Base-by-base conservation (phyloP, 2,329 filamentous ascomycete genomes). In the Cladosporium cucumerinum region DNA sequence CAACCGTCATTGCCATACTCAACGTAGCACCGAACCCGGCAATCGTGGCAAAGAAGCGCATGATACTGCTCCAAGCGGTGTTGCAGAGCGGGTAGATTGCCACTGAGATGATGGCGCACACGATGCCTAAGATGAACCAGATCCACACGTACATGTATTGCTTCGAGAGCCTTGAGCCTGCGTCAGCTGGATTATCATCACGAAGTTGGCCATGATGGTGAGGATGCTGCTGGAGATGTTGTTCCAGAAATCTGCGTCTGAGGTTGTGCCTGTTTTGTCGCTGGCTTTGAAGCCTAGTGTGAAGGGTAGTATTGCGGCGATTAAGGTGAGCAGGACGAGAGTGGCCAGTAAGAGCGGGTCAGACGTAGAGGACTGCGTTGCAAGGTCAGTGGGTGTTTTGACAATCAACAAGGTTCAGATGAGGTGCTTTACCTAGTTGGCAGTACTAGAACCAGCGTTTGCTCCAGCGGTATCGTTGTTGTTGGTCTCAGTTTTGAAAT, bases 1-100 rank as follows among this genome's bases (percentile, higher is more conserved):
- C 21, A 16, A 51, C 59, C 2, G 43, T 36, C 59, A 34, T 61
- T 6, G 59, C 48, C 12, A 61, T 32, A 30, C 59, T 61, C 39
- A 61, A 36, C 10, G 59, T 61, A 16, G 59, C 59, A 6, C 59
- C 39, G 12, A 61, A 61, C 11, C 59, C 59, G 23, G 59, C 59
- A 8, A 61, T 61, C 8, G 59, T 61, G 21, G 59, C 49, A n/a
- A 51, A 39, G 28, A 49, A 51, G 21, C 23, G 30, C 16, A 51
- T 23, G 4, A 61, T 14, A 26, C 39, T 51, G 23, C 39, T 61
- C 59, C 59, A 61, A 8, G 39, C 46, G 6, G 59, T 51, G 18
- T 52, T 61, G 46, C 59, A 61, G 3, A 52, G 16, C 0, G 59
- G 39, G 23, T 49, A 61, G 5, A 49, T 26, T 11, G 46, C 46